These are phyloP conservation scores for Fereydounia khargensis DNA, from an alignment of 1,284 basidiomycete species.

Conservation along the genomic window DNA sequence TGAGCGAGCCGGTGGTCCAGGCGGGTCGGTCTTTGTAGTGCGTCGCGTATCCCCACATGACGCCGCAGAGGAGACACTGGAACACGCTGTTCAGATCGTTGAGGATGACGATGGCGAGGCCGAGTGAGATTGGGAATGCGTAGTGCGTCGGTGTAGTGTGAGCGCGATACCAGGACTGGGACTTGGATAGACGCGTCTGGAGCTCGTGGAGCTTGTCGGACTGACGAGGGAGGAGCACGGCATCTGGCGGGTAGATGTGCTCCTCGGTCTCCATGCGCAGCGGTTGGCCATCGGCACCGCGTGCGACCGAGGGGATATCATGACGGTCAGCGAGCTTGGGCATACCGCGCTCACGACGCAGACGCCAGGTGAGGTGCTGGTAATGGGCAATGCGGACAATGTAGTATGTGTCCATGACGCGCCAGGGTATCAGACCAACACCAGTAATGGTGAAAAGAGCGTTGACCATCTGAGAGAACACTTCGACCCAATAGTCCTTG, in stretches of 20 bases:
- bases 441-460: slow-evolving; percentile 75
- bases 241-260: not conserved
- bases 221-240: slow-evolving; percentile 16
- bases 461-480: slow-evolving; percentile 74
- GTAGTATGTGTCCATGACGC: slow-evolving; percentile 76
- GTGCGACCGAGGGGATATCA: slow-evolving; percentile 58
- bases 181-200: slow-evolving; percentile 22
- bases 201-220: slow-evolving; percentile 12
- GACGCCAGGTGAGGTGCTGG: slow-evolving; percentile 19
- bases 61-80: slow-evolving; percentile 60
- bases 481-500: slow-evolving; percentile 66
- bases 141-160: slow-evolving; percentile 80
- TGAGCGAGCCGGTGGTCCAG: slow-evolving; percentile 66
- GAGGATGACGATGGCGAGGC: slow-evolving; percentile 59
- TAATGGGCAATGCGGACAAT: slow-evolving; percentile 68
- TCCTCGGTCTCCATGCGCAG: slow-evolving; percentile 3
- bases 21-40: slow-evolving; percentile 58
- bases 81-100: slow-evolving; percentile 80
- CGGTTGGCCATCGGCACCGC: slow-evolving; percentile 43
- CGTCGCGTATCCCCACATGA: slow-evolving; percentile 57
- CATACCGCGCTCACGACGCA: slow-evolving; percentile 18
- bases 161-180: slow-evolving; percentile 70
- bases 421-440: slow-evolving; percentile 66
- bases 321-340: slow-evolving; percentile 22
- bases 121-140: slow-evolving; percentile 67